These are phyloP conservation scores for Aquilaria yunnanensis DNA, from an alignment of 345 rosid genomes.

Conservation along the genomic window DNA sequence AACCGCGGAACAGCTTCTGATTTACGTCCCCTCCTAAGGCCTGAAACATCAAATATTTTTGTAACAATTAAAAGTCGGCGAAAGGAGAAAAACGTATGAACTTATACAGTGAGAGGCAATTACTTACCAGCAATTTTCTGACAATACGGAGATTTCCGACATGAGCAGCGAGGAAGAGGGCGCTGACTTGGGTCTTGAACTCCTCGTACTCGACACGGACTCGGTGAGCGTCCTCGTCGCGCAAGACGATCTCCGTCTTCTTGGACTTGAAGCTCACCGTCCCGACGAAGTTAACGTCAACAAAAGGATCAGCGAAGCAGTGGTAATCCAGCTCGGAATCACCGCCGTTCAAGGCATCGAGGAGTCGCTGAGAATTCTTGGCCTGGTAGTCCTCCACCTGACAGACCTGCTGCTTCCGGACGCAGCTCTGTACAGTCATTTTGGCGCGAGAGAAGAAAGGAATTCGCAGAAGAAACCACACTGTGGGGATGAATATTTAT, in stretches of 20 bases:
- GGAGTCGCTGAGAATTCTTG: slow-evolving; percentile 52
- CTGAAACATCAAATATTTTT: slow-evolving; percentile 22
- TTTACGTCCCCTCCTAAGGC: slow-evolving; percentile 50
- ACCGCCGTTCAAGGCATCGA: slow-evolving; percentile 37
- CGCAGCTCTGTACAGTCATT: not conserved
- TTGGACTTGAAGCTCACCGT: slow-evolving; percentile 45
- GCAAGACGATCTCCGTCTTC: slow-evolving; percentile 42
- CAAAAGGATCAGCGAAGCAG: slow-evolving; percentile 41
- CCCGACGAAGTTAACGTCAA: slow-evolving; percentile 57
- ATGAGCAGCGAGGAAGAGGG: slow-evolving; percentile 60
- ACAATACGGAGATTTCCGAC: slow-evolving; percentile 47
- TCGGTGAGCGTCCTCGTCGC: slow-evolving; percentile 39
- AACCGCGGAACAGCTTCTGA: slow-evolving; percentile 55
- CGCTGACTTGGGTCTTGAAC: slow-evolving; percentile 59
- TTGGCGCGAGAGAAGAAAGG: not conserved
- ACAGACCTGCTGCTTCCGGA: slow-evolving; percentile 40
- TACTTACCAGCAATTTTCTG: slow-evolving; percentile 46
- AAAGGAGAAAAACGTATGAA: not conserved
- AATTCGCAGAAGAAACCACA: not conserved
- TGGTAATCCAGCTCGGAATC: slow-evolving; percentile 33
- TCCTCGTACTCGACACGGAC: slow-evolving; percentile 46
- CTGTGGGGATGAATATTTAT: not conserved
- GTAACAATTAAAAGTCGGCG: not conserved
- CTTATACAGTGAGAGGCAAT: not conserved
- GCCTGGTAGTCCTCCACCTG: slow-evolving; percentile 38